A percentile compares a stretch with the other conserved stretches of the same genome.
These are phyloP conservation scores for Saccharomycopsis javanensis DNA, from an alignment of 805 yeast genomes.

Conservation along the genomic window DNA sequence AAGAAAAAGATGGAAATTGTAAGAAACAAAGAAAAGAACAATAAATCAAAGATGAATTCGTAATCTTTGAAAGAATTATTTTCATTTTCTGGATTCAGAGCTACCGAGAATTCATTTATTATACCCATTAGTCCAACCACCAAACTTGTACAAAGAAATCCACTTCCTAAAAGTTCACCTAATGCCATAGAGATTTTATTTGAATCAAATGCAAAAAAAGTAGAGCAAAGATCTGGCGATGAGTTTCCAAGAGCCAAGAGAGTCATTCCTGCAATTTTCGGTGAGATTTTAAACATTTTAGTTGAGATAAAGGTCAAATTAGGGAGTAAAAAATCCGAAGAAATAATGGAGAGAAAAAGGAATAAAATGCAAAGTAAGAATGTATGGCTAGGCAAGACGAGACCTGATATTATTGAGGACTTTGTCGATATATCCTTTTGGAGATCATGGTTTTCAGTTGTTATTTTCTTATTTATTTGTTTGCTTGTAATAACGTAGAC, in stretches of 20 bases:
- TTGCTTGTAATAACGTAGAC: neutral
- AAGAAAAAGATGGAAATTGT: constrained; percentile 18
- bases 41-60: constrained; percentile 20
- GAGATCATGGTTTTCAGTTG: neutral
- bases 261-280: constrained; percentile 77
- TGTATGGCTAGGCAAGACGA: neutral
- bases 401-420: neutral
- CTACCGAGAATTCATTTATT: constrained; percentile 51
- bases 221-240: constrained; percentile 79
- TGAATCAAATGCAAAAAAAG: constrained; percentile 67
- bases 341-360: constrained; percentile 60
- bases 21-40: constrained; percentile 20
- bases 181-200: constrained; percentile 71
- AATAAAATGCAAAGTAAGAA: constrained; percentile 34
- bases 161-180: constrained; percentile 85
- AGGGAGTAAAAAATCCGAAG: constrained; percentile 76
- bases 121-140: constrained; percentile 74
- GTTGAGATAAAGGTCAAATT: constrained; percentile 59
- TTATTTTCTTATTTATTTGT: neutral
- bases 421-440: neutral
- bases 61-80: constrained; percentile 14
- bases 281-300: constrained; percentile 47
- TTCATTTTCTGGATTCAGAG: constrained; percentile 2
- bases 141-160: constrained; percentile 68
- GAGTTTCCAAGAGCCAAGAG: constrained; percentile 87